Conservation (phyloP, 1,139 yeast species). For the Yamadazyma diddensiae region DNA sequence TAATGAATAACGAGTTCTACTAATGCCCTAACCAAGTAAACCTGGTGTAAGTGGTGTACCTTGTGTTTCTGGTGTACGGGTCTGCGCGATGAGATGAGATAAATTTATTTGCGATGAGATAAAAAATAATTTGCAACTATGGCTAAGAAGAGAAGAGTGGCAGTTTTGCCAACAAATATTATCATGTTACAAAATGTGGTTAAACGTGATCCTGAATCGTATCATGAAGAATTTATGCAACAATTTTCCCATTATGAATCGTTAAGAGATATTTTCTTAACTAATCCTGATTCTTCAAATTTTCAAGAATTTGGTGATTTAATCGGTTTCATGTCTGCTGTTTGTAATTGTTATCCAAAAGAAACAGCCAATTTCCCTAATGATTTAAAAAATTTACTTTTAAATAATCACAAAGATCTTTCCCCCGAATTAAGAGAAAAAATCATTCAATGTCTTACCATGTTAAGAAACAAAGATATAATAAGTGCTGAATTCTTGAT, state of each 20-base stretch:
- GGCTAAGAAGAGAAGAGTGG: slow-evolving; percentile 90
- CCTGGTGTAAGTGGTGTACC: too few relatives aligned
- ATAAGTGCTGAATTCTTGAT: slow-evolving; percentile 77
- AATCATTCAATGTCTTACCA: slow-evolving; percentile 81
- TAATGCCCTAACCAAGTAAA: too few relatives aligned
- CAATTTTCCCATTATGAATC: slow-evolving; percentile 94
- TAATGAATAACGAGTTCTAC: not conserved
- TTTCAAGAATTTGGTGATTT: slow-evolving; percentile 77
- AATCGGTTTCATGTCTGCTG: slow-evolving; percentile 89
- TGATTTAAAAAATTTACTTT: slow-evolving; percentile 66
- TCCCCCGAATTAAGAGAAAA: slow-evolving; percentile 88
- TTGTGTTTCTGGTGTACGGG: too few relatives aligned
- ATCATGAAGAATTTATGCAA: slow-evolving; percentile 87
- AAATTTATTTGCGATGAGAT: slow-evolving; percentile 4
- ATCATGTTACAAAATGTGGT: slow-evolving; percentile 88
- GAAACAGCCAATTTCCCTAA: slow-evolving; percentile 83
- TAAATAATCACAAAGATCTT: slow-evolving; percentile 74
- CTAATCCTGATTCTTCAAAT: slow-evolving; percentile 61
- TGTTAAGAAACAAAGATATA: slow-evolving; percentile 86
- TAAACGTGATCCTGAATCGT: slow-evolving; percentile 89
- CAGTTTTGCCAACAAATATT: slow-evolving; percentile 86
- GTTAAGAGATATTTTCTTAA: slow-evolving; percentile 76
- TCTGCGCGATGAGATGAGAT: slow-evolving; percentile 9
- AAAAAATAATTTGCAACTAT: slow-evolving; percentile 29
- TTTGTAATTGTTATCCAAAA: slow-evolving; percentile 83